Base-by-base conservation (phyloP, 768 basidiomycete species). In the Leucogyrophana mollusca region DNA sequence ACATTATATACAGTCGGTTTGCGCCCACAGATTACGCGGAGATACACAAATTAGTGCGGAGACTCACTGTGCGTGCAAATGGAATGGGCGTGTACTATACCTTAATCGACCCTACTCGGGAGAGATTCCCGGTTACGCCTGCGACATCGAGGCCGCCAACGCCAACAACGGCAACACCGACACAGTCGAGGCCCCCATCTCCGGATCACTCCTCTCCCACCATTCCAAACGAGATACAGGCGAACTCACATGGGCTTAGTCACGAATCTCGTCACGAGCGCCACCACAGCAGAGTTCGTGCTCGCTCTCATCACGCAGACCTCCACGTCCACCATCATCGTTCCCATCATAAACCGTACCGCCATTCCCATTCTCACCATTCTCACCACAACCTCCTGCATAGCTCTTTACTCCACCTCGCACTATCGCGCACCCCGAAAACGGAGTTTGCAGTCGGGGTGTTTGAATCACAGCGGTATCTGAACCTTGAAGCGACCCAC, bases 381-480 rank as follows among this genome's bases (percentile, higher is more conserved):
- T 39, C 60, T 3, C 55, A 65, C 41, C 69, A 72, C 25, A 58
- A 64, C 16, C 27, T 51, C 16, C 32, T 73, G 4, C 71, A 75
- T 30, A 57, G 64, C 9, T 71, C 73, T 7, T 56, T 76, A 16
- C 57, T 73, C 30, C 70, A 72, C 43, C 47, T 72, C 8, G 59
- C 75, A 0, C 50, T 70, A 13, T 57, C 61, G 24, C 66, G 55
- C 23, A 46, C 52, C 9, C 47, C 58, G 23, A 69, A 62, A 51
- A 54, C 52, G 17, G 82, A 87, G 55, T 67, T 73, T 22, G 76
- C 76, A 0, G 87, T 89, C 1, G 87, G 85, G 2, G 79, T 86
- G 11, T 89, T 89, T 49, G 87, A 89, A 66, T 78, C 78, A 3
- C 80, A 87, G 54, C 65, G 78, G 22, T 89, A 87, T 58, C 67